Evolutionary conservation across 176 grass and related monocot genomes (phyloP).

Genomic region (Oryza officinalis): DNA sequence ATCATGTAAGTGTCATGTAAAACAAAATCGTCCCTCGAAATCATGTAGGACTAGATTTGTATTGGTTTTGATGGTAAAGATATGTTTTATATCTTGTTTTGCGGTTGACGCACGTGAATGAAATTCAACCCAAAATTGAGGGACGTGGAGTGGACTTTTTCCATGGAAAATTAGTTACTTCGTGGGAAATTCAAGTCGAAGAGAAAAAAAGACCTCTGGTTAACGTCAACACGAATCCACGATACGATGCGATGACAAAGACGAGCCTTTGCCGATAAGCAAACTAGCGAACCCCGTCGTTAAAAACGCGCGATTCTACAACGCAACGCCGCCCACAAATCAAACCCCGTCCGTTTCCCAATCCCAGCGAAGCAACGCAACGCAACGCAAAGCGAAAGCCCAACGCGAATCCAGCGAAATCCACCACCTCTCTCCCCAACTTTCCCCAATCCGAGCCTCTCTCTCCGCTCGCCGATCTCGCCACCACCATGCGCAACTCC

Average conservation of each 20-base stretch:
- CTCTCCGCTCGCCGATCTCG: constrained; percentile 18
- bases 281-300: not conserved
- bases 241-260: not conserved
- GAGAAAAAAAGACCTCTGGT: no score
- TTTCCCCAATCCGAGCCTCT: constrained; percentile 13
- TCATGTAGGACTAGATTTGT: no score
- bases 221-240: not conserved
- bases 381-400: not conserved
- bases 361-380: not conserved
- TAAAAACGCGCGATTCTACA: not conserved
- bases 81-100: no score
- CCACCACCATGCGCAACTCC: constrained; percentile 30
- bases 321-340: no score
- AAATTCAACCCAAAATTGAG: no score
- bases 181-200: no score
- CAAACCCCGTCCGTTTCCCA: not conserved
- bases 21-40: no score
- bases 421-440: not conserved
- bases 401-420: not conserved
- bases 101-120: no score
- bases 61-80: no score
- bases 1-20: no score
- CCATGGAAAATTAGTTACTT: no score
- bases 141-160: no score
- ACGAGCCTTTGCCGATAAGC: not conserved